Conservation (phyloP, 305 asterid genomes). For the Plantago rigida region DNA sequence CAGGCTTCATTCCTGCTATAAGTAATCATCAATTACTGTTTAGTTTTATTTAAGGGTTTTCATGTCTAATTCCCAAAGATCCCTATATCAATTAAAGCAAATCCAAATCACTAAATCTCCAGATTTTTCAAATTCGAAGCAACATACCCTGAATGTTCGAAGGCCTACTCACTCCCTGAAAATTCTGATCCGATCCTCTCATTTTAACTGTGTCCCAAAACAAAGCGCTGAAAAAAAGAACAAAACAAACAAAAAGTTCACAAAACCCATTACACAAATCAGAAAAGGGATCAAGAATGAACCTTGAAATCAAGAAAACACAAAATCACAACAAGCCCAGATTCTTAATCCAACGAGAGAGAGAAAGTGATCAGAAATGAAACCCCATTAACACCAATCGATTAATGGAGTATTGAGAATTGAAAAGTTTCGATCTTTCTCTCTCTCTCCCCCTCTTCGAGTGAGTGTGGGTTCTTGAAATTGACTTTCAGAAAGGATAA, state of each 20-base stretch:
- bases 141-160: slow-evolving; percentile 54
- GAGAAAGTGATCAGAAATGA: slow-evolving; percentile 14
- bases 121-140: slow-evolving; percentile 17
- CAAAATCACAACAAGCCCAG: background rate
- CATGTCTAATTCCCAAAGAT: background rate
- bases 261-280: background rate
- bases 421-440: background rate
- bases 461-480: background rate
- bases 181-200: slow-evolving; percentile 65
- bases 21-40: background rate
- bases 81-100: background rate
- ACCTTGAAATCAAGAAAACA: slow-evolving; percentile 13
- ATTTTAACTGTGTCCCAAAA: slow-evolving; percentile 28
- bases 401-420: slow-evolving; percentile 15
- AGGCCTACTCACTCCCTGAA: slow-evolving; percentile 40
- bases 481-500: background rate
- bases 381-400: slow-evolving; percentile 22
- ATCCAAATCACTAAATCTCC: background rate
- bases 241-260: background rate
- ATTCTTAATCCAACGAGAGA: background rate
- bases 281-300: background rate
- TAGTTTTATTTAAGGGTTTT: background rate
- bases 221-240: slow-evolving; percentile 18
- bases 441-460: slow-evolving; percentile 15
- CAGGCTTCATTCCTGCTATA: slow-evolving; percentile 36